Base-by-base conservation (phyloP, 768 basidiomycete species). In the Boletellus ananas region DNA sequence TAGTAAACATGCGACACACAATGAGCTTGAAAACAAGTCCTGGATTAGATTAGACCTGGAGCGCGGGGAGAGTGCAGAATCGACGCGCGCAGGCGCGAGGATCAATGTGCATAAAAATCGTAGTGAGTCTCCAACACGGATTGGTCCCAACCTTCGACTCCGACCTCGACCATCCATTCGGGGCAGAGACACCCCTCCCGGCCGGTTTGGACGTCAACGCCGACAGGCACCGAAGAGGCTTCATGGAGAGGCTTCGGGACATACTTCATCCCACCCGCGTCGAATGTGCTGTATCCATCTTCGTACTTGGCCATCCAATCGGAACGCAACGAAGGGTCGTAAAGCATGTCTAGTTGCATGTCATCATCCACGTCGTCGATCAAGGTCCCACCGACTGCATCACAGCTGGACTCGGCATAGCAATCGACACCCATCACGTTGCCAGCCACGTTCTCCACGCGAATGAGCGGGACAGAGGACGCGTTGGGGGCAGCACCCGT, bases 131-230 rank as follows among this genome's bases (percentile, higher is more conserved):
- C 23, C 23, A 50, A 31, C 14, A 35, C 13, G 4, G 56, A 50
- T 6, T 37, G 1, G 10, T 55, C 44, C 60, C 60, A 59, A 2
- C 59, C 58, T 4, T 54, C 55, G 41, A 45, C 16, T 1, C 57
- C 43, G 10, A 31, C 35, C 27, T 61, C 48, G 40, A 40, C 41
- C 60, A 62, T 62, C 60, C 60, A 61, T 8, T 61, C 60, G n/a
- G 60, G 52, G 12, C 54, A 61, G 5, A 62, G 48, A 43, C 57
- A 59, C n/a, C 51, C 60, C 2, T 57, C 51, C 12, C 29, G 54
- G 6, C 29, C 29, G 0, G 38, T 42, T 17, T 4, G 17, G 7
- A 6, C 1, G 10, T 51, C 37, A 20, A 34, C 6, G 18, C 2
- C 4, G 3, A 10, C 20, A 23, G 6, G 17, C 1, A 17, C 20